Conservation (phyloP, 306 rosid genomes). For the Malus fusca region DNA sequence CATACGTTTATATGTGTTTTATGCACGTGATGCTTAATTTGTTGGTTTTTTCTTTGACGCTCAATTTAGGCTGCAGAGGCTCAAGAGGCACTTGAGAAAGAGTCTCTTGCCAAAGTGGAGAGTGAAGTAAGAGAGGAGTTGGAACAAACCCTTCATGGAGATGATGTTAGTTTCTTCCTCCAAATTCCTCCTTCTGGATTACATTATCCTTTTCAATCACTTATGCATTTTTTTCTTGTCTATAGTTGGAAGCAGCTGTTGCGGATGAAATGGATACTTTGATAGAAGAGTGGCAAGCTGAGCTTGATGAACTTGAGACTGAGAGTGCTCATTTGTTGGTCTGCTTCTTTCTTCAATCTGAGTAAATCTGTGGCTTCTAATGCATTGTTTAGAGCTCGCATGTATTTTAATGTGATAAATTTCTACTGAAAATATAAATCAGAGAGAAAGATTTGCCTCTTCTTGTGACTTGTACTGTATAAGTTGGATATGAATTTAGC, state of each 20-base stretch:
- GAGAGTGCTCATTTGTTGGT: slow-evolving; percentile 88
- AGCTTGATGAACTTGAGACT: slow-evolving; percentile 80
- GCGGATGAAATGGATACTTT: slow-evolving; percentile 72
- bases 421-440: not conserved
- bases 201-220: slow-evolving; percentile 7
- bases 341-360: slow-evolving; percentile 37
- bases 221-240: slow-evolving; percentile 30
- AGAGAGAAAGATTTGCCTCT: not conserved
- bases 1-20: not conserved
- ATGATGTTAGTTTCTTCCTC: slow-evolving; percentile 60
- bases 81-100: slow-evolving; percentile 96
- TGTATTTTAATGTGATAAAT: slow-evolving; percentile 3
- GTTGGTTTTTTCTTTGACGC: slow-evolving; percentile 27
- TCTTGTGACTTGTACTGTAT: not conserved
- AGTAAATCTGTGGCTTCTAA: slow-evolving; percentile 16
- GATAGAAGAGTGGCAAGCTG: slow-evolving; percentile 73
- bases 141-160: slow-evolving; percentile 55
- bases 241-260: slow-evolving; percentile 77
- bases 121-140: slow-evolving; percentile 84
- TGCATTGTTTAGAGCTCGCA: not conserved
- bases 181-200: slow-evolving; percentile 7
- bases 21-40: not conserved
- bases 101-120: slow-evolving; percentile 85
- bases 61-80: slow-evolving; percentile 96
- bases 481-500: not conserved